Base-by-base conservation (phyloP, 192 early-diverging fungal species). In the Backusella macrospora region DNA sequence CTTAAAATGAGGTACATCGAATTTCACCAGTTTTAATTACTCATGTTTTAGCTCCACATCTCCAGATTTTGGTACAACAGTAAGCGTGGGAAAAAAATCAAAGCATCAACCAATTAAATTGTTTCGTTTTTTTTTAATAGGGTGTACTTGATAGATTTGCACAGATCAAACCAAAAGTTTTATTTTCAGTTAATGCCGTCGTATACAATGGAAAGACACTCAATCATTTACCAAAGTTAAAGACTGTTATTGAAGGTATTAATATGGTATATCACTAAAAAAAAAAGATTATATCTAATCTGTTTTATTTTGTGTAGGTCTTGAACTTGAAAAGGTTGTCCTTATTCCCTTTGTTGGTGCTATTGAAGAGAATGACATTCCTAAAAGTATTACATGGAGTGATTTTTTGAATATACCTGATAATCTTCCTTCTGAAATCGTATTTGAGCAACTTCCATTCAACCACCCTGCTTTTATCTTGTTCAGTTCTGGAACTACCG, bases 401-500 rank as follows among this genome's bases (percentile, higher is more conserved):
- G 81, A 88, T n/a, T 92, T 92, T 76, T 72, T 94, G n/a, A 73
- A 68, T 18, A 73, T 72, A 13, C 48, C 72, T 6, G 78, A 81
- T 14, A 79, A 78, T 45, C 68, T 80, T 15, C 72, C 81, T 43
- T 68, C 82, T 12, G 70, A 72, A 37, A 86, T 97, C 40, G 68
- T 52, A 2, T 99, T 94, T 86, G 90, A 90, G 70, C 95, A 95
- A 79, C 81, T 98, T 26, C 89, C 94, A 16, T 98, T 98, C 76
- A 87, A 93, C 72, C 96, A 98, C 75, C 96, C 96, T 15, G 81
- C 96, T 37, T 94, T 91, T 70, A 96, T 98, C 65, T 83, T 99
- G 43, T 99, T 93, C 79, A 92, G 90, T 38, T 97, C 96, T 3
- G 98, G 98, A 13, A 99, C 98, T 1, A 98, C 96, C 5, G 95